Percentiles rank a stretch among this genome's conserved stretches.
phyloP scores from a whole-genome alignment of 1,139 yeast species.

The Fermentozyma sake region DNA sequence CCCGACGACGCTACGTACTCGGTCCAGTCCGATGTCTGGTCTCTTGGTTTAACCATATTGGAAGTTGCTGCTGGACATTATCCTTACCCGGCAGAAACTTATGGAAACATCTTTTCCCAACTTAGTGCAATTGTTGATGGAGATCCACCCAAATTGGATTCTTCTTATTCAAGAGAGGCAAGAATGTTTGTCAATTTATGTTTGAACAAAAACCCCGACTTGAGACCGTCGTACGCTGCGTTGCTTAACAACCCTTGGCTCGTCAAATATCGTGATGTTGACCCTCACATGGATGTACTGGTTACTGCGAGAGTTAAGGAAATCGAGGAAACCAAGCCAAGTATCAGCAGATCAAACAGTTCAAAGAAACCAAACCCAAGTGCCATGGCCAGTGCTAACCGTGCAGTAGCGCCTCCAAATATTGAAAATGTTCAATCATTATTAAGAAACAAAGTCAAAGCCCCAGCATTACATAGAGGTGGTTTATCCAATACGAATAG shows the following conservation, averaged over 20 bases:
- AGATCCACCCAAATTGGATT: constrained; percentile 73
- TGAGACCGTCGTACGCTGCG: constrained; percentile 78
- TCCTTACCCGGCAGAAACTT: constrained; percentile 95
- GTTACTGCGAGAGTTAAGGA: constrained; percentile 31
- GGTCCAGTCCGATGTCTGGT: constrained; percentile 96
- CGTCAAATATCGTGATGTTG: constrained; percentile 38
- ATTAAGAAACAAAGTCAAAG: constrained; percentile 35
- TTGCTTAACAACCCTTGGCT: constrained; percentile 85
- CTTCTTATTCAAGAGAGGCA: constrained; percentile 66
- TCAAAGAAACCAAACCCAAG: constrained; percentile 3
- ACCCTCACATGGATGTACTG: constrained; percentile 41
- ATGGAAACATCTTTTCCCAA: constrained; percentile 85
- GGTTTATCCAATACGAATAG: constrained; percentile 21
- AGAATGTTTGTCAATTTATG: constrained; percentile 77
- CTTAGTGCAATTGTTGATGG: constrained; percentile 95
- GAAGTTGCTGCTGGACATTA: constrained; percentile 90
- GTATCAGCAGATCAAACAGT: constrained; percentile 11
- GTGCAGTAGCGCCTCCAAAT: constrained; percentile 11
- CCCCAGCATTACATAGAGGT: constrained; percentile 43
- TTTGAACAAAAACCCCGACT: constrained; percentile 73
- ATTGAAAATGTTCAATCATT: constrained; percentile 34
- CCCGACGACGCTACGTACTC: constrained; percentile 79
- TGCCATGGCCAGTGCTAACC: constrained; percentile 2
- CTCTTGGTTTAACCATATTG: constrained; percentile 80
- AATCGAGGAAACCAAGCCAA: constrained; percentile 18